These are phyloP conservation scores for Arxiozyma bovina DNA, from an alignment of 1,139 yeast species.

Conservation along the genomic window DNA sequence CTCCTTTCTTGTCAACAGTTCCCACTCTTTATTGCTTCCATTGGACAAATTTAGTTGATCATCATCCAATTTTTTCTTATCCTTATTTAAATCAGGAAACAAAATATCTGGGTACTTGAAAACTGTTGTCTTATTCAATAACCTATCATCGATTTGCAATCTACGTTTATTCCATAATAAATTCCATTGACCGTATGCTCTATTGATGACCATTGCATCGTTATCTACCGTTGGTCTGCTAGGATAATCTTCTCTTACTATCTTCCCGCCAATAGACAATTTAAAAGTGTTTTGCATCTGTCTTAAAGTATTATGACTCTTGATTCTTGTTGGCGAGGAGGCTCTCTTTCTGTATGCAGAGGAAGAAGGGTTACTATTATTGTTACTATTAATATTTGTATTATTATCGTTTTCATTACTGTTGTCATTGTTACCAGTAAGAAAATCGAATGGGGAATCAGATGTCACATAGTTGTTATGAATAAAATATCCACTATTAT, in stretches of 20 bases:
- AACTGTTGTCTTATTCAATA: slow-evolving; percentile 10
- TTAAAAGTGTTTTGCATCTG: slow-evolving; percentile 13
- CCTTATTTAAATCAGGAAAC: slow-evolving; percentile 9
- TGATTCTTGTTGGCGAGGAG: slow-evolving; percentile 3
- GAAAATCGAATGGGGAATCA: neutral
- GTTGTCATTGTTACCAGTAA: neutral
- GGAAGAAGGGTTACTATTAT: neutral
- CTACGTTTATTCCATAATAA: slow-evolving; percentile 18
- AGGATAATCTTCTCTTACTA: slow-evolving; percentile 29
- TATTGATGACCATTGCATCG: slow-evolving; percentile 26
- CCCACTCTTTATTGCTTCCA: slow-evolving; percentile 16
- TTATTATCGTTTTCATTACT: too few relatives aligned
- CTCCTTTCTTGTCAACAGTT: slow-evolving; percentile 22
- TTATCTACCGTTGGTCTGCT: slow-evolving; percentile 25
- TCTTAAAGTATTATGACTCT: neutral
- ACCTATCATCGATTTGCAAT: slow-evolving; percentile 13
- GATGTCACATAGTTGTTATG: slow-evolving; percentile 10
- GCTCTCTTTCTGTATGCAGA: neutral
- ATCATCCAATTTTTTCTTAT: neutral
- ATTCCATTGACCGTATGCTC: slow-evolving; percentile 19
- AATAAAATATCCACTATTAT: slow-evolving; percentile 9
- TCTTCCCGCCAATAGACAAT: slow-evolving; percentile 22
- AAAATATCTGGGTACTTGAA: slow-evolving; percentile 20
- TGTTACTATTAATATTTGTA: neutral
- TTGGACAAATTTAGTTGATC: neutral